These are phyloP conservation scores for Cantharellus cinnabarinus DNA, from an alignment of 768 basidiomycete species.

Conservation along the genomic window DNA sequence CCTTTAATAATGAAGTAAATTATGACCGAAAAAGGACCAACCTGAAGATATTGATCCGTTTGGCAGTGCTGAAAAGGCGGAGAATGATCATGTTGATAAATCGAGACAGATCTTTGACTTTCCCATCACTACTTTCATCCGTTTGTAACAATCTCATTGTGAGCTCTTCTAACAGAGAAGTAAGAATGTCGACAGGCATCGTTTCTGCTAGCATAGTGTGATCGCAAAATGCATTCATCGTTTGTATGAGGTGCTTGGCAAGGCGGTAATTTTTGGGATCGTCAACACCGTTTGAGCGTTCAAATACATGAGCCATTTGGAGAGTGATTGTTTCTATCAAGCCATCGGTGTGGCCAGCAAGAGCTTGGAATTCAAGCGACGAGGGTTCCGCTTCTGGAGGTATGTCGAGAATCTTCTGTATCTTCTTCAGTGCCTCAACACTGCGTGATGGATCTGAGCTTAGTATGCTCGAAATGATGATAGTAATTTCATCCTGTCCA, in stretches of 20 bases:
- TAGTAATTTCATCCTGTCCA: constrained; percentile 32
- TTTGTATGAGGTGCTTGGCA: constrained; percentile 94
- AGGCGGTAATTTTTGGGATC: constrained; percentile 72
- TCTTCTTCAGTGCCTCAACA: constrained; percentile 83
- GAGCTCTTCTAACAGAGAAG: constrained; percentile 75
- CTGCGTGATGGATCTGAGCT: constrained; percentile 70
- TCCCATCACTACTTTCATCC: constrained; percentile 63
- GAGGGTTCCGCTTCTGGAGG: constrained; percentile 53
- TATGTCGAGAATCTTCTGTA: constrained; percentile 68
- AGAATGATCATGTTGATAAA: constrained; percentile 99
- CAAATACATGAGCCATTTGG: constrained; percentile 84
- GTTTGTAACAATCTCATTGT: constrained; percentile 83
- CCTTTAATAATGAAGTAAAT: background rate
- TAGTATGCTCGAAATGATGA: constrained; percentile 74
- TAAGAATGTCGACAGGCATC: constrained; percentile 65
- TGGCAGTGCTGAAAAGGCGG: constrained; percentile 74
- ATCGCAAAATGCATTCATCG: constrained; percentile 86
- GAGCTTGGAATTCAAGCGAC: constrained; percentile 50
- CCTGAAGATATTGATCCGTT: constrained; percentile 84
- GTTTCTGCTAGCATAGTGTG: constrained; percentile 74
- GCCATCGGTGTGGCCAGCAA: constrained; percentile 61
- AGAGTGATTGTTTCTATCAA: constrained; percentile 78
- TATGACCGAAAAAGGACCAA: constrained; percentile 18
- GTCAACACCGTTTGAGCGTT: constrained; percentile 51
- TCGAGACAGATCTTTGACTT: constrained; percentile 80